A percentile compares a stretch with the other conserved stretches of the same genome.
Evolutionary conservation across 805 yeast genomes (phyloP).

Genomic region (Tetrapisispora nanseiensis): DNA sequence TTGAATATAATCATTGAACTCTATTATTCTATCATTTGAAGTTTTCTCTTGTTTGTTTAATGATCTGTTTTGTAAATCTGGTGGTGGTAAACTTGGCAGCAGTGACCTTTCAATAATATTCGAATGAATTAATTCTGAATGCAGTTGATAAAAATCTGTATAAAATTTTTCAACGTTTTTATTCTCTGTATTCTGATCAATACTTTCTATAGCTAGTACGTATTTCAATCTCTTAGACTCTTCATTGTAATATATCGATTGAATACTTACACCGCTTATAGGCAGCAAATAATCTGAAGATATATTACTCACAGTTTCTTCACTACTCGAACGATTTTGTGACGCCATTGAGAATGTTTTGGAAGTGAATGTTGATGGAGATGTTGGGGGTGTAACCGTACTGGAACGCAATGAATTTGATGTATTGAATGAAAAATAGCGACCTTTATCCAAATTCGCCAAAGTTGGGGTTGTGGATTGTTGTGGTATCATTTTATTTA

Average conservation of each 20-base stretch:
- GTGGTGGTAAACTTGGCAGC: slow-evolving; percentile 10
- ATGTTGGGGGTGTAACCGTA: slow-evolving; percentile 14
- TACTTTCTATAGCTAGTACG: slow-evolving; percentile 8
- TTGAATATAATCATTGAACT: slow-evolving; percentile 7
- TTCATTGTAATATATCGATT: slow-evolving; percentile 8
- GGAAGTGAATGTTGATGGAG: slow-evolving; percentile 15
- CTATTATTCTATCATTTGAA: slow-evolving; percentile 6
- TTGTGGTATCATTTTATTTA: slow-evolving; percentile 4
- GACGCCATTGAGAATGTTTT: slow-evolving; percentile 9
- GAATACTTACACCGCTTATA: neutral
- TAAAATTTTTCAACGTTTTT: slow-evolving; percentile 10
- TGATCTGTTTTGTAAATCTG: neutral
- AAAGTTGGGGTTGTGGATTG: neutral
- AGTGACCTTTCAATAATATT: neutral
- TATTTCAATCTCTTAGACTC: slow-evolving; percentile 11
- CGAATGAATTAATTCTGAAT: slow-evolving; percentile 5
- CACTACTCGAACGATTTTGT: slow-evolving; percentile 6
- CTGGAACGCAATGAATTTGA: neutral
- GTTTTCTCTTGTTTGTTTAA: neutral
- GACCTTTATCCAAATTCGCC: neutral
- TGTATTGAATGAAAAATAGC: neutral
- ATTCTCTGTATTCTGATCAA: slow-evolving; percentile 5
- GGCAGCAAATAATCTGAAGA: neutral
- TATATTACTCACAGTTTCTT: neutral
- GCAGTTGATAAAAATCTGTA: slow-evolving; percentile 18